phyloP scores from a whole-genome alignment of 306 rosid species.

The Pterocarpus macrocarpus region DNA sequence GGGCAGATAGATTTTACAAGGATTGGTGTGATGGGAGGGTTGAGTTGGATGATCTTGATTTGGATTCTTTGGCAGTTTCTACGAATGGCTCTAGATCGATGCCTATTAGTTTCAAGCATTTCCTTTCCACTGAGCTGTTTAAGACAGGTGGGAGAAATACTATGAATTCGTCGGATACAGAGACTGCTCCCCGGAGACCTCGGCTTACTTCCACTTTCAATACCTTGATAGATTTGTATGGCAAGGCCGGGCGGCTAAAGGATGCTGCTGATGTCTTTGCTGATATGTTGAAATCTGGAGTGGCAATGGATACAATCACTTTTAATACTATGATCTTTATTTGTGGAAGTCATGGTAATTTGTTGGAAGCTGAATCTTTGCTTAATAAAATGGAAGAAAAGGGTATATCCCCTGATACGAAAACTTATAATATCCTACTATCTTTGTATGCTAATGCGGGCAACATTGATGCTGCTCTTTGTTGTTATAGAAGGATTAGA shows the following conservation, averaged over 20 bases:
- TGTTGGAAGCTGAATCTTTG: conserved; percentile 84
- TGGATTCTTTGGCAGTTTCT: conserved; percentile 58
- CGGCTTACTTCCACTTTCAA: conserved; percentile 76
- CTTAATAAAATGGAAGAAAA: conserved; percentile 86
- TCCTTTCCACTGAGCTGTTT: conserved; percentile 89
- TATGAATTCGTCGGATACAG: conserved; percentile 33
- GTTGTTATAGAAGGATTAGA: conserved; percentile 69
- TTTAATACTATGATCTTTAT: conserved; percentile 86
- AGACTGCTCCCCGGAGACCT: conserved; percentile 58
- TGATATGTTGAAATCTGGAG: conserved; percentile 86
- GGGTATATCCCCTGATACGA: conserved; percentile 78
- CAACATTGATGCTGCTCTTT: conserved; percentile 69
- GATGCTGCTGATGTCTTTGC: conserved; percentile 87
- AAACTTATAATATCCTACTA: conserved; percentile 78
- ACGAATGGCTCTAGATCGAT: conserved; percentile 45
- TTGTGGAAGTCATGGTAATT: conserved; percentile 85
- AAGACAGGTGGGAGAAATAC: conserved; percentile 73
- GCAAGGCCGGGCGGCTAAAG: conserved; percentile 81
- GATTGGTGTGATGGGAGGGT: conserved; percentile 76
- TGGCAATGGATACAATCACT: conserved; percentile 77
- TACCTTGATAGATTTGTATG: conserved; percentile 85
- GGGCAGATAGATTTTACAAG: conserved; percentile 79
- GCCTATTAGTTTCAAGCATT: conserved; percentile 79
- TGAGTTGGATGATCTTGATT: conserved; percentile 76
- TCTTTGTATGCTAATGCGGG: conserved; percentile 80